Conservation (phyloP, 805 yeast genomes). For the Candida germanica region DNA sequence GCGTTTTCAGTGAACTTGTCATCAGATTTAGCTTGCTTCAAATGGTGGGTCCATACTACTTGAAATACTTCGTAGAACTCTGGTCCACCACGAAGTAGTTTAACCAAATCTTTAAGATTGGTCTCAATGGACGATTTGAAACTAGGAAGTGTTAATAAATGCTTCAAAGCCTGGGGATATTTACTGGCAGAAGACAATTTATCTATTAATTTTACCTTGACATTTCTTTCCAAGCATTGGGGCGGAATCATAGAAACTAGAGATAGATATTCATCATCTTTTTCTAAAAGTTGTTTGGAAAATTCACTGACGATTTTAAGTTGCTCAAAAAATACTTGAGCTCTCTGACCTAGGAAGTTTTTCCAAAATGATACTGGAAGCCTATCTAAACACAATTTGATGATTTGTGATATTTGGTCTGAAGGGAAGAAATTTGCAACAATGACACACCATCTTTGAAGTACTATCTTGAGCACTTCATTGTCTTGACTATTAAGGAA, state of each 20-base stretch:
- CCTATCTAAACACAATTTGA: constrained; percentile 2
- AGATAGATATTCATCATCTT: constrained; percentile 1
- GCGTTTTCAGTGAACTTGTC: not conserved
- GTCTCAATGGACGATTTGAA: constrained; percentile 52
- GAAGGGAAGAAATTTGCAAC: constrained; percentile 31
- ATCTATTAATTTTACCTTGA: constrained; percentile 16
- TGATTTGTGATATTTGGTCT: constrained; percentile 14
- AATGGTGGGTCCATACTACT: constrained; percentile 38
- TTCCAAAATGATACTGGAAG: not conserved
- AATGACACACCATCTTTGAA: constrained; percentile 57
- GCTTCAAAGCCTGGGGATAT: not conserved
- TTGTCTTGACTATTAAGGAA: constrained; percentile 7
- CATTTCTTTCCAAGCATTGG: constrained; percentile 39
- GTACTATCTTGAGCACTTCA: constrained; percentile 16
- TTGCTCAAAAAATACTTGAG: constrained; percentile 50
- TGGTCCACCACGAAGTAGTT: not conserved
- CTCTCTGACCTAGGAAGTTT: constrained; percentile 16
- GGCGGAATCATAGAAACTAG: constrained; percentile 40
- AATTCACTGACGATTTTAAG: constrained; percentile 5
- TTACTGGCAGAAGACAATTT: not conserved
- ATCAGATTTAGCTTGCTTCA: constrained; percentile 14
- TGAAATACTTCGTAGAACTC: constrained; percentile 23
- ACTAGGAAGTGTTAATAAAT: constrained; percentile 46
- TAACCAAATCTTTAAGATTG: constrained; percentile 22
- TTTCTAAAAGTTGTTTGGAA: not conserved